Evolutionary conservation across 768 basidiomycete species (phyloP), one percentile per base, ranked within the genome.

Genomic region (Suillus spraguei): DNA sequence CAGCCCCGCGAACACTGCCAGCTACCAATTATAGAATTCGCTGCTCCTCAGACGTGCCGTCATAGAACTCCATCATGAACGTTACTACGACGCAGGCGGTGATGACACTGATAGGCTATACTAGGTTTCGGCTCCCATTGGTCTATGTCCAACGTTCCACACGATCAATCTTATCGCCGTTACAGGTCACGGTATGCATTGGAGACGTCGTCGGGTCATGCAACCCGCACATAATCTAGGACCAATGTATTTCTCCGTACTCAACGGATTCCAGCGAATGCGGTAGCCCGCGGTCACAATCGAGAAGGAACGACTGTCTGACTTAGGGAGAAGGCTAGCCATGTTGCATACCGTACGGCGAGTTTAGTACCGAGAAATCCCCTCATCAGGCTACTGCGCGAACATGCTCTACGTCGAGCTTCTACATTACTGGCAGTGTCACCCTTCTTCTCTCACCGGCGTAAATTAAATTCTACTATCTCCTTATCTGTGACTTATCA

Each of bases 71-170:
- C 56, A 58, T 58, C 24, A 39, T 58, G 38, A 58, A 58, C 56
- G 24, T 41, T 58, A 53, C 52, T 53, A 17, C 39, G 38, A 58
- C 38, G 17, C 39, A 28, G 56, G 56, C 56, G 55, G 24, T 41
- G 56, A 58, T 42, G 24, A 55, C n/a, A 55, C 35, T 38, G 35
- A 55, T 35, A 55, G 56, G 56, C 56, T 58, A 58, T 55, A 47
- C 44, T 20, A 46, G 54, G 13, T 8, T n/a, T 38, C 38, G 38
- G 55, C 39, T 58, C 39, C 56, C 56, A 39, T n/a, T 33, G 32
- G 52, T 53, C 33, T 1, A 11, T 53, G 32, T 33, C 4, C 2
- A 28, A 28, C 28, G 28, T 38, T 41, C 41, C 56, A 58, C 35
- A 28, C 16, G 52, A 53, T 20, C 5, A 17, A 53, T 32, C 24